Base-by-base conservation (phyloP, 208 protist species). In the Trypanosomatidae sp. region DNA sequence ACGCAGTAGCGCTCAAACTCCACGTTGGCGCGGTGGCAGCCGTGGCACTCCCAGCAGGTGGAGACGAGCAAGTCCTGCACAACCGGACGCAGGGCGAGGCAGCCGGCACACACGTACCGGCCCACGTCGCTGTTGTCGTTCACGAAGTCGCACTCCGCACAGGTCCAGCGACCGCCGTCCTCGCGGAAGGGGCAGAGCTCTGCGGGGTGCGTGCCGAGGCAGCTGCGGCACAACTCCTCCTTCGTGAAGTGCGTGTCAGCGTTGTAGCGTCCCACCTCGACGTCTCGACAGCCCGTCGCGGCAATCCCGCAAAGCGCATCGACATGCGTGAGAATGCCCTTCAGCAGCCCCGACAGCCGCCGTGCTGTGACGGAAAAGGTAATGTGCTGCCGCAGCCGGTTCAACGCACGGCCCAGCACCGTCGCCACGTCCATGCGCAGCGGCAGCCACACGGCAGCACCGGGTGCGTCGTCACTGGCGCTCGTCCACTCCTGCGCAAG, bases 1-100 rank as follows among this genome's bases (percentile, higher is more conserved):
- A 93, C 86, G 69, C 93, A 97, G 69, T 90, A 94, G 36, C 62
- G 71, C 82, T 97, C 93, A 68, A 95, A 89, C 55, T 83, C 76
- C 17, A 91, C 56, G 73, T 95, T 95, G 8, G 79, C 84, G 8
- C 89, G 73, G n/a, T 81, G 65, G 66, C 92, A 95, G 39, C 44
- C 30, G 49, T 44, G 69, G 59, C 92, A 97, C 60, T 82, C 70
- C 89, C 90, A 97, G 75, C 82, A 88, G 58, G 90, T 80, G 7
- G 82, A 81, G 36, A 88, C 80, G 2, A 84, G 71, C 58, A 79
- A n/a, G n/a, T 84, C 81, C 76, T 84, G 88, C 62, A 92, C 85
- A 7, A 64, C 73, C 0, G 83, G 84, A 4, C 92, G 87, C 62
- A 95, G 72, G 0, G 83, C 52, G 44, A 94, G 85, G 65, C 90